These are phyloP conservation scores for Naganishia kalamii DNA, from an alignment of 768 basidiomycete species.

Conservation along the genomic window DNA sequence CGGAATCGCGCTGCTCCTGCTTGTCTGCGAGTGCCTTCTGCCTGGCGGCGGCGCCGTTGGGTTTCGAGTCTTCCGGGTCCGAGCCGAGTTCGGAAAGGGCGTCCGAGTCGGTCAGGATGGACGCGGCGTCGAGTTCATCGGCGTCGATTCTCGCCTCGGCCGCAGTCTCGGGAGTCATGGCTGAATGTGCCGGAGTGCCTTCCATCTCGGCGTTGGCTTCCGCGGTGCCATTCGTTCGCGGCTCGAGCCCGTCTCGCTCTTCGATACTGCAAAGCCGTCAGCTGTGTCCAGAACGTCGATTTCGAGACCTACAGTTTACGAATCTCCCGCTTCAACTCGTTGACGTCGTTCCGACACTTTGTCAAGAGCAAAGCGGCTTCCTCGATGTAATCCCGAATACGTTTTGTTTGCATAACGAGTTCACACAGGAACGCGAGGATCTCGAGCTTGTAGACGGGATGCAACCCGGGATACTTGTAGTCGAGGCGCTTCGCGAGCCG, in stretches of 20 bases:
- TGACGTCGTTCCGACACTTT: constrained; percentile 87
- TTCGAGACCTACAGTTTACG: constrained; percentile 61
- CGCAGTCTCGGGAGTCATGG: constrained; percentile 4
- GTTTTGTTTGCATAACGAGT: constrained; percentile 80
- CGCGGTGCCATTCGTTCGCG: constrained; percentile 25
- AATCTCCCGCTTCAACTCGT: constrained; percentile 83
- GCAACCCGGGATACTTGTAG: constrained; percentile 67
- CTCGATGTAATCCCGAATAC: constrained; percentile 82
- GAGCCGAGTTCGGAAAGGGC: constrained; percentile 28
- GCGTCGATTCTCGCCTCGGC: background rate
- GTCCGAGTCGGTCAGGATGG: constrained; percentile 2
- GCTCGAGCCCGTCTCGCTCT: constrained; percentile 40
- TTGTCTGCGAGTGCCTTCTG: constrained; percentile 18
- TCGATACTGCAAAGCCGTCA: constrained; percentile 24
- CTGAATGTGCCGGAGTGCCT: background rate
- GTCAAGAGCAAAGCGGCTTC: constrained; percentile 82
- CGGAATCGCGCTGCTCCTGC: constrained; percentile 14
- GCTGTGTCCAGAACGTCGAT: too few relatives aligned
- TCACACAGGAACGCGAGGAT: constrained; percentile 85
- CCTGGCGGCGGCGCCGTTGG: constrained; percentile 18
- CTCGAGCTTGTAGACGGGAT: constrained; percentile 71
- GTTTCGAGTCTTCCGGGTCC: constrained; percentile 27
- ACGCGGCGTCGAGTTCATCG: constrained; percentile 10
- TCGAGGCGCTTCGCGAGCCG: constrained; percentile 47
- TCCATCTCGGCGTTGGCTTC: constrained; percentile 19